These are phyloP conservation scores for Paramyrothecium roridum DNA, from an alignment of 2,329 filamentous ascomycete genomes.

Conservation along the genomic window DNA sequence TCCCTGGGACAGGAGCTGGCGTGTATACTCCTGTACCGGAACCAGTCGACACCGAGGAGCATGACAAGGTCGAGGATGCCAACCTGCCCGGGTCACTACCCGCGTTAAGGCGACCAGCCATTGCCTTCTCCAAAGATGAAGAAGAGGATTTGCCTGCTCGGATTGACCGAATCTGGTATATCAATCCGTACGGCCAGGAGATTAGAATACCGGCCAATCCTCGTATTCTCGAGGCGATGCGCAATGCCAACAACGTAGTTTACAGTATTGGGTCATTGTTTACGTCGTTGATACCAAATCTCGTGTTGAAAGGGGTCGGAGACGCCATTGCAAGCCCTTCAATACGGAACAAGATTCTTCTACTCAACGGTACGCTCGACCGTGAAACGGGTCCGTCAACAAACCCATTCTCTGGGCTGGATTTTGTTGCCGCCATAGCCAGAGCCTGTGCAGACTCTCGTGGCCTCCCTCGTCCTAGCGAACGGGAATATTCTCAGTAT, in stretches of 20 bases:
- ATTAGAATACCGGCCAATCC: slow-evolving; percentile 83
- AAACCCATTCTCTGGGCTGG: slow-evolving; percentile 66
- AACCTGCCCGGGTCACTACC: slow-evolving; percentile 80
- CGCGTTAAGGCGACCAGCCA: slow-evolving; percentile 74
- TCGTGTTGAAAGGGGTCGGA: slow-evolving; percentile 74
- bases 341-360: slow-evolving; percentile 70
- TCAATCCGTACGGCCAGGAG: slow-evolving; percentile 97
- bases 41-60: slow-evolving; percentile 45
- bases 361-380: slow-evolving; percentile 80
- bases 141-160: slow-evolving; percentile 74
- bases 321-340: slow-evolving; percentile 44
- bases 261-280: slow-evolving; percentile 95
- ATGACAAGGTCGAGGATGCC: slow-evolving; percentile 73
- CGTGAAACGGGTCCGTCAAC: slow-evolving; percentile 76
- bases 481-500: slow-evolving; percentile 59
- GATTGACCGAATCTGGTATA: slow-evolving; percentile 89
- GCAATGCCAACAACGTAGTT: slow-evolving; percentile 64
- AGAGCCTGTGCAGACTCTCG: slow-evolving; percentile 70
- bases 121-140: slow-evolving; percentile 73
- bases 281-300: slow-evolving; percentile 79
- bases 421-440: slow-evolving; percentile 80
- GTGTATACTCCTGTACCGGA: slow-evolving; percentile 22
- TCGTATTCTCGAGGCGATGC: slow-evolving; percentile 68
- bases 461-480: slow-evolving; percentile 34
- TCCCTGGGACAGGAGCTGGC: slow-evolving; percentile 23